These are phyloP conservation scores for Kodamaea nitidulidarum DNA, from an alignment of 805 yeast genomes.

Conservation along the genomic window DNA sequence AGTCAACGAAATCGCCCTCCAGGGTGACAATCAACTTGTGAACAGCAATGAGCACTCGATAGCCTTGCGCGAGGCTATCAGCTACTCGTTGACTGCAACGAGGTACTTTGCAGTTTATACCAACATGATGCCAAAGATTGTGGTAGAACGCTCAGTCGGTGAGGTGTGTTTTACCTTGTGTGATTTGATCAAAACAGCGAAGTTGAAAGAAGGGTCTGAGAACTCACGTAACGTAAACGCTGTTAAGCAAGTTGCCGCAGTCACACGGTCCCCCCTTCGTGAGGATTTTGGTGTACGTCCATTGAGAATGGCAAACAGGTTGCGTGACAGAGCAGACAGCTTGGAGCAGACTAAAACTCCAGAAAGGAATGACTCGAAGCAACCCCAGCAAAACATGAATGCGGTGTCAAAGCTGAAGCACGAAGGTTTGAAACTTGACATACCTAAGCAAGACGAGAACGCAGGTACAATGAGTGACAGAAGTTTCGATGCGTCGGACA, in stretches of 20 bases:
- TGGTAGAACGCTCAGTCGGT: slow-evolving; percentile 70
- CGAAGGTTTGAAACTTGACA: no score
- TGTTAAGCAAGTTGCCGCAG: no score
- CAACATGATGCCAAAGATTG: slow-evolving; percentile 61
- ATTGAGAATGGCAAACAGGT: slow-evolving; percentile 59
- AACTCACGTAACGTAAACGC: slow-evolving; percentile 8
- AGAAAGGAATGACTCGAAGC: no score
- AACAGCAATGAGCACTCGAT: slow-evolving; percentile 39
- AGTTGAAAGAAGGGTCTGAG: slow-evolving; percentile 26
- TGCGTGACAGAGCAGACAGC: slow-evolving; percentile 25
- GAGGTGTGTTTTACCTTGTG: slow-evolving; percentile 68
- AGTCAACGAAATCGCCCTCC: slow-evolving; percentile 40
- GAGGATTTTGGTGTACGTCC: slow-evolving; percentile 54
- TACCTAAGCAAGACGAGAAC: no score
- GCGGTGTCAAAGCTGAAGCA: no score
- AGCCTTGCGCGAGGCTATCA: slow-evolving; percentile 59
- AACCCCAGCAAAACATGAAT: no score
- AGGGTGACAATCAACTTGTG: slow-evolving; percentile 22
- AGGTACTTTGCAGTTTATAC: slow-evolving; percentile 67
- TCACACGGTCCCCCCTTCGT: not conserved
- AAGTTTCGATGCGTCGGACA: no score
- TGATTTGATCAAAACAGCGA: slow-evolving; percentile 54
- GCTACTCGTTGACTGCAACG: slow-evolving; percentile 72
- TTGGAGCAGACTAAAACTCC: no score
- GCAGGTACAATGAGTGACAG: no score